These are phyloP conservation scores for Salix viminalis DNA, from an alignment of 345 rosid genomes.

Conservation along the genomic window DNA sequence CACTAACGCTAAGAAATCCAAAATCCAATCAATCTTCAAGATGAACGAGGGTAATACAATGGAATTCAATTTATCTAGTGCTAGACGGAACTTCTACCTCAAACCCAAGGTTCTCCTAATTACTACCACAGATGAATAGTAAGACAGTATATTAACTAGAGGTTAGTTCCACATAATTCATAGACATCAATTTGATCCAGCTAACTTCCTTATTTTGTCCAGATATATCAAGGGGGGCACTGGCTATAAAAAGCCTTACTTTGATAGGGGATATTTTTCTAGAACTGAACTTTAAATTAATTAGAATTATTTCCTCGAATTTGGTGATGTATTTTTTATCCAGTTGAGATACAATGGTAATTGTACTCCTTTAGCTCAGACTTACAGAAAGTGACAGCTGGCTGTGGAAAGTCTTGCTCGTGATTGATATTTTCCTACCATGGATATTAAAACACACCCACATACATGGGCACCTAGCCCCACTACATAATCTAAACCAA, in stretches of 20 bases:
- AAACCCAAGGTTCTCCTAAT: neutral
- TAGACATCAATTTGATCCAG: neutral
- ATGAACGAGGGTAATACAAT: neutral
- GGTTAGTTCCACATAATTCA: neutral
- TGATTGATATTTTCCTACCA: neutral
- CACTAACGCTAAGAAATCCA: neutral
- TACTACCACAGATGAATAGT: neutral
- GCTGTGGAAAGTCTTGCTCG: neutral
- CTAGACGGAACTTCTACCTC: neutral
- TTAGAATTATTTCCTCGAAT: neutral
- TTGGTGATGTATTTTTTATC: neutral
- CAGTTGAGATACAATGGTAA: neutral
- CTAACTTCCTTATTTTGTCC: neutral
- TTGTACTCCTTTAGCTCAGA: neutral
- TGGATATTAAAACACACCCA: neutral
- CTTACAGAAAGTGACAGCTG: neutral
- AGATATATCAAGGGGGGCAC: neutral
- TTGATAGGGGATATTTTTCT: neutral
- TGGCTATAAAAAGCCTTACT: neutral
- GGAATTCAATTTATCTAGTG: neutral
- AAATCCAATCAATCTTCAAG: neutral
- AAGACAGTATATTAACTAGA: neutral
- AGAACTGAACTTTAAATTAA: neutral
- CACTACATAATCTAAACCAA: neutral
- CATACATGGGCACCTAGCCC: neutral